Evolutionary conservation across 768 basidiomycete genomes (phyloP).

Genomic region (Leccinum boreale): DNA sequence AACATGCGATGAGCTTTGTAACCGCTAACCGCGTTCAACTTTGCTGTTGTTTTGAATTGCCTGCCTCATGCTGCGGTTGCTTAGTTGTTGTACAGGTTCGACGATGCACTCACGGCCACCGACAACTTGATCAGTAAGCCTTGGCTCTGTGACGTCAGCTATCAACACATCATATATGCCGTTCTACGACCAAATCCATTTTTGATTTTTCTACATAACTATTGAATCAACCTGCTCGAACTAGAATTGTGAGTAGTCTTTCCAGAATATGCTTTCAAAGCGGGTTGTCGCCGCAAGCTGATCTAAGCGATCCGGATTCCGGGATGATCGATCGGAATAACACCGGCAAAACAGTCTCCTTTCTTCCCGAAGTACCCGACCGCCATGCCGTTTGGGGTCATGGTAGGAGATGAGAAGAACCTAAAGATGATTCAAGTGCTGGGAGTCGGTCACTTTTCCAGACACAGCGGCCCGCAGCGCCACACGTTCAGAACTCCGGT

Average conservation of each 20-base stretch:
- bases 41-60: constrained; percentile 51
- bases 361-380: constrained; percentile 37
- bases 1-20: background rate
- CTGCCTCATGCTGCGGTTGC: constrained; percentile 51
- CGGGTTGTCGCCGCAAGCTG: too few species aligned
- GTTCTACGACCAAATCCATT: background rate
- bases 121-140: background rate
- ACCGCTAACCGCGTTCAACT: constrained; percentile 60
- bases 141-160: background rate
- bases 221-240: too few species aligned
- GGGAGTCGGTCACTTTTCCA: too few species aligned
- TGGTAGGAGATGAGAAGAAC: constrained; percentile 59
- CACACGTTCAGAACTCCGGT: too few species aligned
- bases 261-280: too few species aligned
- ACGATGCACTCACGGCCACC: background rate
- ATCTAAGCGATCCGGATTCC: background rate
- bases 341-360: background rate
- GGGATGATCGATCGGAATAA: background rate
- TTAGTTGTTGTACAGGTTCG: constrained; percentile 5
- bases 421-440: constrained; percentile 47
- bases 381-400: constrained; percentile 2
- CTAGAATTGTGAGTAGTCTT: too few species aligned
- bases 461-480: too few species aligned
- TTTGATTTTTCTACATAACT: background rate
- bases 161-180: background rate